Evolutionary conservation across 2,329 filamentous ascomycete genomes (phyloP).

Genomic region (Trichoderma simmonsii): DNA sequence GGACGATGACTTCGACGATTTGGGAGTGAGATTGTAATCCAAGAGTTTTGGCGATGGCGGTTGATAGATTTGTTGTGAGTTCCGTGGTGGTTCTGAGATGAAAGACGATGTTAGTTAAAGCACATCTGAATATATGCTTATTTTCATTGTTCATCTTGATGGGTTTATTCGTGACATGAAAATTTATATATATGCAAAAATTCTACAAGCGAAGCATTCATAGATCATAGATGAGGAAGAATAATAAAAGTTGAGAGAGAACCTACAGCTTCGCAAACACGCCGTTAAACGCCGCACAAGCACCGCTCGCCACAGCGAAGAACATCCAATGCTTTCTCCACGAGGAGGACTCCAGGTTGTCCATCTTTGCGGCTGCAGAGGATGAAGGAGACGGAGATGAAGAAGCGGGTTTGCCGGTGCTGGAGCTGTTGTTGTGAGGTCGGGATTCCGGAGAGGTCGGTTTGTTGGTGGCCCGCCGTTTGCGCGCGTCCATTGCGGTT

Average conservation of each 20-base stretch:
- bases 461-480: conserved; percentile 6
- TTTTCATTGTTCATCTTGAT: not conserved
- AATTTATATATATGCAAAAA: not conserved
- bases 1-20: conserved; percentile 47
- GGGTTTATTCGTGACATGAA: not conserved
- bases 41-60: conserved; percentile 42
- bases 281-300: conserved; percentile 76
- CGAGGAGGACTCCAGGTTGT: not conserved
- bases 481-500: conserved; percentile 12
- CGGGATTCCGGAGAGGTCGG: conserved; percentile 12
- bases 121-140: not conserved
- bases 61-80: conserved; percentile 49
- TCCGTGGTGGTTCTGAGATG: conserved; percentile 51
- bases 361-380: not conserved
- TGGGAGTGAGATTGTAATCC: conserved; percentile 41
- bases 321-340: conserved; percentile 52
- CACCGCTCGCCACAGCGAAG: conserved; percentile 69
- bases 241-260: conserved; percentile 20
- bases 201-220: no score
- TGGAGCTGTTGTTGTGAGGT: not conserved
- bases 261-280: conserved; percentile 80
- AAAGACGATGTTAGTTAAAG: not conserved
- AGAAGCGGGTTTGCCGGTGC: not conserved
- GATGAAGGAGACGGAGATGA: no score
- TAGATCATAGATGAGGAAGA: not conserved